Conservation (phyloP, 495 filamentous ascomycete species). For the Poronia punctata region DNA sequence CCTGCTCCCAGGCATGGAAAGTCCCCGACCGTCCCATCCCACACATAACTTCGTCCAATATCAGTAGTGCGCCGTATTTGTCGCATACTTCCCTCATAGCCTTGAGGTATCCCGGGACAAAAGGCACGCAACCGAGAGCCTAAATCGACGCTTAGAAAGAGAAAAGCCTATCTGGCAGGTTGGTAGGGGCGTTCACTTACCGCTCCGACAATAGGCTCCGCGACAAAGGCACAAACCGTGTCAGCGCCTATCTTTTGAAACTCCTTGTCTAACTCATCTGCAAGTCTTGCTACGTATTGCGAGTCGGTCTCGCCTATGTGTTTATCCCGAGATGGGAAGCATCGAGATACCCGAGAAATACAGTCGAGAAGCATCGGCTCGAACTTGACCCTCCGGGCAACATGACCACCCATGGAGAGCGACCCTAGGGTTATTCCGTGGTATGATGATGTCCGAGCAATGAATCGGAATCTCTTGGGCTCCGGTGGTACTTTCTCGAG, state of each 20-base stretch:
- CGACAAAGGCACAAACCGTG: constrained; percentile 62
- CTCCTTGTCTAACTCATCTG: constrained; percentile 56
- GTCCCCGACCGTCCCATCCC: constrained; percentile 58
- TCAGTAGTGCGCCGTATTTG: constrained; percentile 58
- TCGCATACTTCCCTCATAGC: constrained; percentile 57
- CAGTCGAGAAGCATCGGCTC: constrained; percentile 50
- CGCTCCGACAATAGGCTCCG: constrained; percentile 50
- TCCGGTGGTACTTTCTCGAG: constrained; percentile 44
- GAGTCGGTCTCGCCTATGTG: constrained; percentile 22
- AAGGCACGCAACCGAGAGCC: constrained; percentile 59
- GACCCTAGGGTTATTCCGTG: constrained; percentile 59
- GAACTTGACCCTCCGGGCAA: constrained; percentile 47
- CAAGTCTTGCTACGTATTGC: constrained; percentile 45
- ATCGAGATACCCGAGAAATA: constrained; percentile 52
- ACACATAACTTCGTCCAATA: constrained; percentile 69
- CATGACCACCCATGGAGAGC: constrained; percentile 49
- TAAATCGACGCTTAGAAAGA: constrained; percentile 33
- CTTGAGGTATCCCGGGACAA: constrained; percentile 54
- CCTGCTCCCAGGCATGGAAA: constrained; percentile 53
- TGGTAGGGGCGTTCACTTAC: constrained; percentile 1
- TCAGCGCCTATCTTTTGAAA: constrained; percentile 59
- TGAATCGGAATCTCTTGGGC: constrained; percentile 35
- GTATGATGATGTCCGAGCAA: constrained; percentile 52
- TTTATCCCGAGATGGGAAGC: constrained; percentile 39
- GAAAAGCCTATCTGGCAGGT: background rate